These are phyloP conservation scores for Fusarium drepaniforme DNA, from an alignment of 2,329 filamentous ascomycete genomes.

Conservation along the genomic window DNA sequence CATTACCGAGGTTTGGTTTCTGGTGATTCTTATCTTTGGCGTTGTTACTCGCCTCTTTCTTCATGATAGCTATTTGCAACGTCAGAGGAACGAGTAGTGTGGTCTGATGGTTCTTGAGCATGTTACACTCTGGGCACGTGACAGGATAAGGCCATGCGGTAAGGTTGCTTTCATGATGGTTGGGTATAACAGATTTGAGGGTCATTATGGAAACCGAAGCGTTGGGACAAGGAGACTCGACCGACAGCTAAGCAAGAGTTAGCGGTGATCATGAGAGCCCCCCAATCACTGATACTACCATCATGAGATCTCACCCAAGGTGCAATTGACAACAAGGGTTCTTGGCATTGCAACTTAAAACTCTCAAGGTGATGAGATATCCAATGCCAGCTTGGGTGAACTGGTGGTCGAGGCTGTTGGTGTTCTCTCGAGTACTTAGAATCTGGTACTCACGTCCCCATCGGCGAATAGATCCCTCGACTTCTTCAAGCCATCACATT, in stretches of 20 bases:
- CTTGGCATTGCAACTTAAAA: background rate
- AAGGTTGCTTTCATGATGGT: background rate
- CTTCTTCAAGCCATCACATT: background rate
- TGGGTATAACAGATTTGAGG: background rate
- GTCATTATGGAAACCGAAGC: background rate
- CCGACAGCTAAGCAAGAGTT: background rate
- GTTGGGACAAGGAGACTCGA: background rate
- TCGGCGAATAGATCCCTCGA: background rate
- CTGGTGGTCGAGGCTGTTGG: background rate
- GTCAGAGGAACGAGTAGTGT: background rate
- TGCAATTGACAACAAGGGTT: background rate
- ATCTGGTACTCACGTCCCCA: background rate
- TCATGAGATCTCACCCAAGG: background rate
- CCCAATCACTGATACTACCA: background rate
- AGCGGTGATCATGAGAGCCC: background rate
- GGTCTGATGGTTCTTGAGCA: background rate
- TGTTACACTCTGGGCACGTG: background rate
- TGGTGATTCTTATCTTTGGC: background rate
- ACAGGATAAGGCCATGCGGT: background rate
- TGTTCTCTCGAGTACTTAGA: background rate
- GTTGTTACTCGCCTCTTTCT: background rate
- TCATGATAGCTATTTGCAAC: background rate
- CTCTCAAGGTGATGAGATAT: background rate
- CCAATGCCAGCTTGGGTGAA: background rate
- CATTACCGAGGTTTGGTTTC: background rate